Base-by-base conservation (phyloP, 371 early-diverging fungal genomes). In the Actinomortierella wolfii region DNA sequence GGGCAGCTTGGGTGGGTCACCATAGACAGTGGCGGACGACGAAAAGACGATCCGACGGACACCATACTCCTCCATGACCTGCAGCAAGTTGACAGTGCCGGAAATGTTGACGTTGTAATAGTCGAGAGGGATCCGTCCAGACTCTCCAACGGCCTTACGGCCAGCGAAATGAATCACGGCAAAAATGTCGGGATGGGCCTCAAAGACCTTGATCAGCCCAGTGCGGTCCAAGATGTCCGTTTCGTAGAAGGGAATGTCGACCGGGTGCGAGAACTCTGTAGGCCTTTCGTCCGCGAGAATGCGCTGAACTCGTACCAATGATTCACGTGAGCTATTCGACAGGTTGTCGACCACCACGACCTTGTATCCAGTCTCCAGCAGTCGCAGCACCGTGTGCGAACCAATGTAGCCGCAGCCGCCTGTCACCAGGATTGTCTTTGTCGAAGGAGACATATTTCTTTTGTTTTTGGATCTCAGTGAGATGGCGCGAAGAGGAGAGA, bases 371-470 rank as follows among this genome's bases (percentile, higher is more conserved):
- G 81, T 70, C 34, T 84, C 80, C 56, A 94, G 67, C 8, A 95
- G 83, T 61, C 92, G 92, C 24, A 93, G 67, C 24, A 90, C 91
- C 0, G 94, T 94, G 81, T 95, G 94, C 25, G 92, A 91, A 24
- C 96, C 96, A 59, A 95, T 94, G 69, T 92, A 95, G 4, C 96
- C 96, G 64, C 93, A 90, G 20, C 94, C 95, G 13, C 95, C 95
- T 18, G 94, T 93, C 52, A 95, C 94, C 46, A 95, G 84, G 50
- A 95, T 87, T 71, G 62, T 70, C 49, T 67, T 49, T 78, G 61
- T 41, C 26, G 57, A 54, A 7, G 61, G 64, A 25, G 65, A 59
- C 71, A 70, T 70, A 11, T 34, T 34, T 4, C 11, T 34, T 4
- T 34, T 34, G 34, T 34, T 34, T 4, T 34, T 34, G 4, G n/a